Evolutionary conservation across 164 flowering plant genomes (phyloP).

Genomic region (Cinnamomum micranthum): DNA sequence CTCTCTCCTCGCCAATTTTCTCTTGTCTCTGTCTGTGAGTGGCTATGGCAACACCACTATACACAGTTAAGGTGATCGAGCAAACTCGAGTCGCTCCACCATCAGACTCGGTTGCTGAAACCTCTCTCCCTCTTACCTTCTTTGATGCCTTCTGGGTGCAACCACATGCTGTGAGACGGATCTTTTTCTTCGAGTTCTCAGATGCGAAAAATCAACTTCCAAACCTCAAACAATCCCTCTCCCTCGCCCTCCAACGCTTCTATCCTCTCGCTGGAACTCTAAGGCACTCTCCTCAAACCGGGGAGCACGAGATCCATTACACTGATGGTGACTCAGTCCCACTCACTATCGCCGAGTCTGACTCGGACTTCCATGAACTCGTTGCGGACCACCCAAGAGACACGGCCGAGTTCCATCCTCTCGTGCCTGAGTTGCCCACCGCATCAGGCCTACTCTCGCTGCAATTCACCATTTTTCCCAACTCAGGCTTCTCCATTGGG

Average conservation of each 20-base stretch:
- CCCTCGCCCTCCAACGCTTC: constrained; percentile 35
- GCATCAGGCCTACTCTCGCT: neutral
- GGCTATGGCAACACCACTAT: neutral
- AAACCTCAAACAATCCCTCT: constrained; percentile 28
- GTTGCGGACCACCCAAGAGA: constrained; percentile 11
- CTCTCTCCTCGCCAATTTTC: too few species aligned
- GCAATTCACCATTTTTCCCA: constrained; percentile 13
- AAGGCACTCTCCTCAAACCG: constrained; percentile 15
- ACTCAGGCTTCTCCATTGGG: constrained; percentile 13
- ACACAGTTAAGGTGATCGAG: neutral
- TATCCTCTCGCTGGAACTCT: constrained; percentile 30
- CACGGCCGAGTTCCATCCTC: constrained; percentile 14
- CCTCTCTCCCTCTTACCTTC: constrained; percentile 24
- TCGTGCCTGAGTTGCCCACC: constrained; percentile 5
- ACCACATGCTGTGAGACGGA: constrained; percentile 16
- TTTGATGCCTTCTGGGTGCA: constrained; percentile 23
- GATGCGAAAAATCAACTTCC: constrained; percentile 24
- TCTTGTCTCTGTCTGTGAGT: neutral
- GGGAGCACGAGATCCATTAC: constrained; percentile 22
- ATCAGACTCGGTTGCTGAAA: constrained; percentile 8
- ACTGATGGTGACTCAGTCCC: constrained; percentile 25
- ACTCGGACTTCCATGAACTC: constrained; percentile 21
- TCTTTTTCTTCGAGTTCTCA: constrained; percentile 29
- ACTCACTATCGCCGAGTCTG: constrained; percentile 27
- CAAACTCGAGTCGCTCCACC: constrained; percentile 6